Evolutionary conservation across 106 monocot genomes (phyloP).

Genomic region (Agapanthus africanus): DNA sequence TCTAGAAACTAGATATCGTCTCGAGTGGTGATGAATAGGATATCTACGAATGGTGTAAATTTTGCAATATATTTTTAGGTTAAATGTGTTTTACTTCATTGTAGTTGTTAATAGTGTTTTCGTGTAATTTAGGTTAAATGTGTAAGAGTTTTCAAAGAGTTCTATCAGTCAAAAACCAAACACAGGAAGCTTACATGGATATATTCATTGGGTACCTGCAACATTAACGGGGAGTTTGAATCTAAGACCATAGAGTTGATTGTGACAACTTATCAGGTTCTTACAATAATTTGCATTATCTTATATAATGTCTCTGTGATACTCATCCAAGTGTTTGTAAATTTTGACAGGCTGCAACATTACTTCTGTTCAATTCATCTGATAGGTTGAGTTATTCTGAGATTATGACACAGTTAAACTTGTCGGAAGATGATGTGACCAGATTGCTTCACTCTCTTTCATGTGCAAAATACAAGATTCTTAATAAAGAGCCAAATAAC

Average conservation of each 20-base stretch:
- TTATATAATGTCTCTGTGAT: not conserved
- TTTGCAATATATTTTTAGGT: too few relatives aligned
- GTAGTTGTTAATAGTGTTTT: too few relatives aligned
- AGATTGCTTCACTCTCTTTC: slow-evolving; percentile 66
- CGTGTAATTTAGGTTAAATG: slow-evolving; percentile 68
- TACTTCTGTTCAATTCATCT: slow-evolving; percentile 48
- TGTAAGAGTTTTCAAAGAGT: slow-evolving; percentile 74
- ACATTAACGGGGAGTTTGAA: slow-evolving; percentile 87
- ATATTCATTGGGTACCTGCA: slow-evolving; percentile 79
- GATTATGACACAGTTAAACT: slow-evolving; percentile 45
- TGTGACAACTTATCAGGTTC: slow-evolving; percentile 49
- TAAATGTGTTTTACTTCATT: too few relatives aligned
- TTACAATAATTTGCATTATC: not conserved
- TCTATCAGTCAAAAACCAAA: slow-evolving; percentile 90
- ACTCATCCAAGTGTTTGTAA: not conserved
- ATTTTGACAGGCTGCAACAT: slow-evolving; percentile 28
- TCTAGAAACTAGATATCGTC: not conserved
- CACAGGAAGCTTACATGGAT: slow-evolving; percentile 77
- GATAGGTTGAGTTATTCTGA: slow-evolving; percentile 57
- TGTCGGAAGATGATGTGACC: slow-evolving; percentile 56
- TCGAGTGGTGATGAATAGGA: not conserved
- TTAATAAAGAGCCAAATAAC: slow-evolving; percentile 51
- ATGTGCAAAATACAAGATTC: slow-evolving; percentile 58
- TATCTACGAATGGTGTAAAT: not conserved
- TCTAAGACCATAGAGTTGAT: slow-evolving; percentile 67